Evolutionary conservation across 2,329 filamentous ascomycete species (phyloP), one percentile per base, ranked within the genome.

Genomic region (Microdochium paspali): DNA sequence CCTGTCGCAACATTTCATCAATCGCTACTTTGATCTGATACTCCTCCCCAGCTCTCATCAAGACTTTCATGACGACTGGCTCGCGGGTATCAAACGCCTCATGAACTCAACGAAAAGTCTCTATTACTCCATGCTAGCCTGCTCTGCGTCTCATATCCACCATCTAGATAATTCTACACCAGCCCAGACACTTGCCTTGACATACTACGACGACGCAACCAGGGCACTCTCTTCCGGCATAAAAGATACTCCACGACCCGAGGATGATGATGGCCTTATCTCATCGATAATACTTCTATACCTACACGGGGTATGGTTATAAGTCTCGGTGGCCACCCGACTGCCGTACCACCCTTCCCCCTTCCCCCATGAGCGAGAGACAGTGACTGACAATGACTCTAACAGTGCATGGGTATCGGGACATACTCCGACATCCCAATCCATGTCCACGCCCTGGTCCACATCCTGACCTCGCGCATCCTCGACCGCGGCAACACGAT

Each of bases 281-380:
- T 58, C 59, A 54, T 56, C 56, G 0, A 51, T 59, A 1, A 59
- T 59, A 52, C 39, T 59, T 0, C 45, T 60, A 3, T 59, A 59
- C 31, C 32, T 60, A 0, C 53, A 60, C 24, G 57, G 57, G 13
- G 57, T 59, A 48, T 46, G 15, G 6, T 18, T 3, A 21, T 20
- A 21, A 21, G 15, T 7, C 15, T n/a, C 15, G 10, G 7, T 21
- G 18, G 6, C 6, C 35, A 40, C 5, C 4, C 6, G 10, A 13
- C 26, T 13, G 13, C 26, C n/a, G n/a, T n/a, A n/a, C n/a, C n/a
- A n/a, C n/a, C n/a, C n/a, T n/a, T n/a, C n/a, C n/a, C n/a, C n/a
- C n/a, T n/a, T n/a, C n/a, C n/a, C n/a, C n/a, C n/a, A n/a, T n/a
- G n/a, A n/a, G n/a, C n/a, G 31, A 35, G 31, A 35, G 18, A 35